Evolutionary conservation across 1,139 yeast genomes (phyloP), one percentile per base, ranked within the genome.

Genomic region (Suhomyces wounanorum): DNA sequence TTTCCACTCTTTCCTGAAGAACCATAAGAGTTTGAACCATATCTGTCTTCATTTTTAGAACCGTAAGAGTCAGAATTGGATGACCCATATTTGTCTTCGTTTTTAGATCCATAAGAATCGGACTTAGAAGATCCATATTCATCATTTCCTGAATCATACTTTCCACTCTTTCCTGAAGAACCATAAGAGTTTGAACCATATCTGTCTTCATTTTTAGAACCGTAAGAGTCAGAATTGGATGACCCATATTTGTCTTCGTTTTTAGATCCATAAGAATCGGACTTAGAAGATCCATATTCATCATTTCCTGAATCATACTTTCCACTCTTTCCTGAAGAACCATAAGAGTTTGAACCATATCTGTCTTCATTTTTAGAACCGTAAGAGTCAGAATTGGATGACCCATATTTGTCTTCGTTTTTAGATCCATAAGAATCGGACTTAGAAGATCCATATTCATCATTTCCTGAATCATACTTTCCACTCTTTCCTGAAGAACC

Each of bases 31-130:
- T 9, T 18, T 21, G 23, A 21, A 6, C 23, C 23, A 21, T 21
- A 21, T 21, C 23, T 21, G 23, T 21, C 23, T 21, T 21, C 23
- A 21, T 21, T 21, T 6, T 21, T 21, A 9, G 62, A 57, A 33
- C 59, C 61, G 40, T 53, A 49, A 16, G 56, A 53, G 44, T 54
- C 53, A 31, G 47, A 41, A 45, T 51, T 54, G 13, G 59, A 53
- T 18, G 60, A 54, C 9, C 61, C 59, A 44, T 59, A 57, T n/a
- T 53, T 48, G 51, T 57, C 58, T 8, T 52, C 45, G 41, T 43
- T 38, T 25, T 47, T 39, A 21, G 54, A 51, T 8, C 23, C 23
- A 21, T 21, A 21, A 6, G 23, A 21, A 21, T 21, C 23, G 23
- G 23, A 21, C 23, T 21, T 21, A 21, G 23, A 21, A 21, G 23